phyloP scores from a whole-genome alignment of 1,284 basidiomycete species.

The Marasmius sp. region DNA sequence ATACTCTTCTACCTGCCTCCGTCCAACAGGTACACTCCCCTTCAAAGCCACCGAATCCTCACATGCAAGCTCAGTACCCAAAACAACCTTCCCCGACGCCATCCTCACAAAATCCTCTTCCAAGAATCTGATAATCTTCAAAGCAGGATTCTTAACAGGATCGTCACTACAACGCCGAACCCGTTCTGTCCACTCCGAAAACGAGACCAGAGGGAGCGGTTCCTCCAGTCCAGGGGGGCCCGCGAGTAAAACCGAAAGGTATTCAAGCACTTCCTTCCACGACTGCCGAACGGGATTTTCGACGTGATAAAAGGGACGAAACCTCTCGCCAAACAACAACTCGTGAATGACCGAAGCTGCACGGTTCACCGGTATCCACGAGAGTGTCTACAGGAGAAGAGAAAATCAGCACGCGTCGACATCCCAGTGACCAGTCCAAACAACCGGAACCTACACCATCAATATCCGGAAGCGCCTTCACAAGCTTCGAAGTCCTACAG shows the following conservation, averaged over 20 bases:
- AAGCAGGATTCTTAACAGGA: constrained; percentile 25
- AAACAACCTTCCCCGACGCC: constrained; percentile 30
- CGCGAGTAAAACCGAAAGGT: constrained; percentile 25
- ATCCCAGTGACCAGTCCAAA: not conserved
- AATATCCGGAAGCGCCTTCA: constrained; percentile 27
- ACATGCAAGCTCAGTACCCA: constrained; percentile 25
- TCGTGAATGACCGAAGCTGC: constrained; percentile 20
- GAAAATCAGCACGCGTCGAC: not conserved
- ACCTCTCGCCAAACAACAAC: constrained; percentile 15
- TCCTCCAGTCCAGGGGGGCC: constrained; percentile 1
- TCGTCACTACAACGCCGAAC: constrained; percentile 24
- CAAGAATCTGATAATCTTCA: constrained; percentile 32
- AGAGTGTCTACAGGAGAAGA: constrained; percentile 22
- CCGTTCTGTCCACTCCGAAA: constrained; percentile 28
- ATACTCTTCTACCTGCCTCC: constrained; percentile 30
- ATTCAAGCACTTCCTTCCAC: constrained; percentile 24
- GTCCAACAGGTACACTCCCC: constrained; percentile 26
- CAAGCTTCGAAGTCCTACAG: constrained; percentile 27
- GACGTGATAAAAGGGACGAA: constrained; percentile 19
- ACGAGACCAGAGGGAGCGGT: constrained; percentile 24
- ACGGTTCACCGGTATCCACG: constrained; percentile 25
- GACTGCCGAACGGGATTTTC: constrained; percentile 21
- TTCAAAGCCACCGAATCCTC: constrained; percentile 28
- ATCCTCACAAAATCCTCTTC: constrained; percentile 33
- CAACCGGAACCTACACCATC: constrained; percentile 27